These are phyloP conservation scores for Kwoniella dejecticola DNA, from an alignment of 768 basidiomycete genomes.

Conservation along the genomic window DNA sequence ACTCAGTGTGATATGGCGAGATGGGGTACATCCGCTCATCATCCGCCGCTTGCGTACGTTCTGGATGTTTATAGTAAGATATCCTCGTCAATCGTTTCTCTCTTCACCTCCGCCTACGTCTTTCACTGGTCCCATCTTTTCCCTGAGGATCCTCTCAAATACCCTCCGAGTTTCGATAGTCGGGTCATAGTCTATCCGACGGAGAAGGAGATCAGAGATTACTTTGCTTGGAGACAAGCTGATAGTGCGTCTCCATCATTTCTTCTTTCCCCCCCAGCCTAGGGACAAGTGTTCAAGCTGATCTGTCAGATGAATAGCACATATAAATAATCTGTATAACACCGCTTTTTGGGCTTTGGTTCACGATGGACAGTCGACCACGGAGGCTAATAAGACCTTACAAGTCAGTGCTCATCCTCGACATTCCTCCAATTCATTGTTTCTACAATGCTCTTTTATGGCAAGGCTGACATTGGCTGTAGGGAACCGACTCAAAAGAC, in stretches of 20 bases:
- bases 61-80: slow-evolving; percentile 80
- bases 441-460: not conserved
- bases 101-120: slow-evolving; percentile 89
- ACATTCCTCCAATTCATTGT: not conserved
- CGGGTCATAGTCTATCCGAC: slow-evolving; percentile 80
- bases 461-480: not conserved
- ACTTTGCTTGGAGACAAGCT: slow-evolving; percentile 93
- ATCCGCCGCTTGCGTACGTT: too few species aligned
- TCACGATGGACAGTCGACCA: slow-evolving; percentile 72
- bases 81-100: slow-evolving; percentile 74
- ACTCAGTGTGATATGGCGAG: too few species aligned
- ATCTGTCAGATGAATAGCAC: slow-evolving; percentile 62
- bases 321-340: slow-evolving; percentile 97
- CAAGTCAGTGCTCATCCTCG: slow-evolving; percentile 60
- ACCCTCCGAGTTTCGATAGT: slow-evolving; percentile 92
- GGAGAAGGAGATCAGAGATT: slow-evolving; percentile 74
- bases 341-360: slow-evolving; percentile 94
- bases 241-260: slow-evolving; percentile 69
- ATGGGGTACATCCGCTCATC: too few species aligned
- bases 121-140: slow-evolving; percentile 82
- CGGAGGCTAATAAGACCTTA: slow-evolving; percentile 78
- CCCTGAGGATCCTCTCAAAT: slow-evolving; percentile 65
- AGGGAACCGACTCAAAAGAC: slow-evolving; percentile 86
- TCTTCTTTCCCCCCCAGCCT: not conserved
- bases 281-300: too few species aligned